phyloP scores from a whole-genome alignment of 495 filamentous ascomycete species.

The Clohesyomyces aquaticus region DNA sequence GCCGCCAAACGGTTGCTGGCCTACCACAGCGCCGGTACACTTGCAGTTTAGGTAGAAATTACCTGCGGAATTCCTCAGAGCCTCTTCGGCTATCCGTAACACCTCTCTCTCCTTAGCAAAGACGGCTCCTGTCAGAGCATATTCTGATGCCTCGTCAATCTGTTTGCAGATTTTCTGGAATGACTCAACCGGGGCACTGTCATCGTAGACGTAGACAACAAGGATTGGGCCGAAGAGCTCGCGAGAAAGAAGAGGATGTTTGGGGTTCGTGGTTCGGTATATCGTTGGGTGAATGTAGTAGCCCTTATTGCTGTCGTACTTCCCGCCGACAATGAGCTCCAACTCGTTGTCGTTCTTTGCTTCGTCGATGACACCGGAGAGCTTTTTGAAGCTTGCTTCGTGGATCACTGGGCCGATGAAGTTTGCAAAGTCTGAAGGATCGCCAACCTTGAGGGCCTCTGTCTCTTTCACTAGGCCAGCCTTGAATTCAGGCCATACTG shows the following conservation, averaged over 20 bases:
- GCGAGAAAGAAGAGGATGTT: slow-evolving; percentile 63
- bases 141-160: slow-evolving; percentile 46
- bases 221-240: slow-evolving; percentile 70
- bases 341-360: slow-evolving; percentile 66
- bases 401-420: slow-evolving; percentile 54
- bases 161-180: slow-evolving; percentile 45
- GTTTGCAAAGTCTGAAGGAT: slow-evolving; percentile 45
- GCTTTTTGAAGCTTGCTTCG: slow-evolving; percentile 47
- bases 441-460: slow-evolving; percentile 47
- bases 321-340: slow-evolving; percentile 62
- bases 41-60: slow-evolving; percentile 54
- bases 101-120: slow-evolving; percentile 48
- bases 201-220: slow-evolving; percentile 64
- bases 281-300: slow-evolving; percentile 72
- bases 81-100: slow-evolving; percentile 47
- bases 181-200: slow-evolving; percentile 45
- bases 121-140: slow-evolving; percentile 50
- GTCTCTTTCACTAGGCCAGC: slow-evolving; percentile 44
- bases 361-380: slow-evolving; percentile 57
- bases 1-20: slow-evolving; percentile 52
- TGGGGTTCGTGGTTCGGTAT: slow-evolving; percentile 66
- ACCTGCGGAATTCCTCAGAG: slow-evolving; percentile 47
- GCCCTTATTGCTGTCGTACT: slow-evolving; percentile 62
- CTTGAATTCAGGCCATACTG: slow-evolving; percentile 46
- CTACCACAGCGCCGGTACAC: slow-evolving; percentile 49